These are phyloP conservation scores for Fusarium agapanthi DNA, from an alignment of 2,329 filamentous ascomycete species.

Conservation along the genomic window DNA sequence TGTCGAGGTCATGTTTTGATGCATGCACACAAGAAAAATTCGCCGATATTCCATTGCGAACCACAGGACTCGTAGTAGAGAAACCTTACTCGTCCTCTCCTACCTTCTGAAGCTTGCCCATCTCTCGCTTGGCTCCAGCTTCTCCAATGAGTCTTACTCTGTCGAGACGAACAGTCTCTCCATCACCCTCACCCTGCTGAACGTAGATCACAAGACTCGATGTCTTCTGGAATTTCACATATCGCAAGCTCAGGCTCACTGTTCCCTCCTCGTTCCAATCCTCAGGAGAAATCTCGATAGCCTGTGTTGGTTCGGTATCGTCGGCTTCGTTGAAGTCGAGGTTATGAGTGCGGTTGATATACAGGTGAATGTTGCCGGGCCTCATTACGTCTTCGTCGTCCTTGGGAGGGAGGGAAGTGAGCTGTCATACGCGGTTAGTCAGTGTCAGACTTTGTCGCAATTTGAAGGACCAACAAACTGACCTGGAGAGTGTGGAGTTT, in stretches of 20 bases:
- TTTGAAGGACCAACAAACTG: conserved; percentile 32
- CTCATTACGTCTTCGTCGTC: conserved; percentile 81
- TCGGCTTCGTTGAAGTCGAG: conserved; percentile 96
- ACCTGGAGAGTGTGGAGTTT: conserved; percentile 87
- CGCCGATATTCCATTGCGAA: background rate
- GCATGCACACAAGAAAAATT: background rate
- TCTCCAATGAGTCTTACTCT: conserved; percentile 85
- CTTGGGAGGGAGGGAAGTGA: conserved; percentile 80
- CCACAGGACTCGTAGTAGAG: background rate
- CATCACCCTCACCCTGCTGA: conserved; percentile 82
- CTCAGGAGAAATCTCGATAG: conserved; percentile 73
- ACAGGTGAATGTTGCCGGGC: conserved; percentile 84
- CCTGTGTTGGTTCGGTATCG: conserved; percentile 82
- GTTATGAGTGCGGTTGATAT: conserved; percentile 87
- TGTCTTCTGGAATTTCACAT: conserved; percentile 98
- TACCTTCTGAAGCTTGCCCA: conserved; percentile 96
- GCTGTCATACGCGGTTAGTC: conserved; percentile 58
- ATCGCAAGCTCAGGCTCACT: conserved; percentile 77
- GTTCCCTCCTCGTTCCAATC: conserved; percentile 88
- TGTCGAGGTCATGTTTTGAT: conserved; percentile 18
- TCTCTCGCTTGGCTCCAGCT: conserved; percentile 87
- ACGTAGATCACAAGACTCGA: conserved; percentile 88
- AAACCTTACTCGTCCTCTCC: conserved; percentile 71
- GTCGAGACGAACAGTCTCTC: conserved; percentile 87
- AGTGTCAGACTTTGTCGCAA: background rate